Evolutionary conservation across 169 alveolate species (phyloP).

Genomic region (Cryptosporidium parvum): DNA sequence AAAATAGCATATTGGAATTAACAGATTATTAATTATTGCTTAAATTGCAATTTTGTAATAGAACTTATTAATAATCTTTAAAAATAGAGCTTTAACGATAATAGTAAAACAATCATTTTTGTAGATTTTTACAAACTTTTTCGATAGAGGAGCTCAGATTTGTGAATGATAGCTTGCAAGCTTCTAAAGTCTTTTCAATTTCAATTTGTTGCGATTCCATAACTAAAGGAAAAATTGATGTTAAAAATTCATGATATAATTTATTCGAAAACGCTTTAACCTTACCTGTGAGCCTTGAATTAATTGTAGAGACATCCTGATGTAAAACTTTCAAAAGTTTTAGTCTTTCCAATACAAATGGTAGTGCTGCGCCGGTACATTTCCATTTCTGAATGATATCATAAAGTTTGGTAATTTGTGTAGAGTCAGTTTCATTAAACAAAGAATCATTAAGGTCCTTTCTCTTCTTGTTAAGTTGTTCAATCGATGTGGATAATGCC

Average conservation of each 20-base stretch:
- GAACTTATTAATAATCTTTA: neutral
- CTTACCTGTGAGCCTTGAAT: constrained; percentile 65
- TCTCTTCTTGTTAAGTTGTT: constrained; percentile 67
- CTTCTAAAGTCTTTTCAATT: constrained; percentile 40
- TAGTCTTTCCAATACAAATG: constrained; percentile 61
- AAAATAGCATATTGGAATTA: neutral
- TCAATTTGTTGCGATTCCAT: constrained; percentile 74
- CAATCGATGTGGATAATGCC: constrained; percentile 73
- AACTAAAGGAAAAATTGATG: neutral
- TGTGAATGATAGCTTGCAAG: constrained; percentile 46
- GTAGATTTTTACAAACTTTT: constrained; percentile 36
- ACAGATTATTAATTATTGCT: neutral
- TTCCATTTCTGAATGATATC: constrained; percentile 72
- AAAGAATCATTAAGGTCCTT: constrained; percentile 54
- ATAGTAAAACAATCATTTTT: constrained; percentile 7
- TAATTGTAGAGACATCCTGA: constrained; percentile 60
- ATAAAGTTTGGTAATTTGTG: constrained; percentile 45
- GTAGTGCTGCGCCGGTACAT: constrained; percentile 55
- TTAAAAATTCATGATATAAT: neutral
- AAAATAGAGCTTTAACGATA: too few relatives aligned
- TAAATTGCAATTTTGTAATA: neutral
- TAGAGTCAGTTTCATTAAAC: constrained; percentile 65
- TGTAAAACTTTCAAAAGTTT: constrained; percentile 44
- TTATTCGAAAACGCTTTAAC: neutral
- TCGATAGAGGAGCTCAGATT: constrained; percentile 41